These are phyloP conservation scores for Mucor racemosus DNA, from an alignment of 371 early-diverging fungal genomes.

Conservation along the genomic window DNA sequence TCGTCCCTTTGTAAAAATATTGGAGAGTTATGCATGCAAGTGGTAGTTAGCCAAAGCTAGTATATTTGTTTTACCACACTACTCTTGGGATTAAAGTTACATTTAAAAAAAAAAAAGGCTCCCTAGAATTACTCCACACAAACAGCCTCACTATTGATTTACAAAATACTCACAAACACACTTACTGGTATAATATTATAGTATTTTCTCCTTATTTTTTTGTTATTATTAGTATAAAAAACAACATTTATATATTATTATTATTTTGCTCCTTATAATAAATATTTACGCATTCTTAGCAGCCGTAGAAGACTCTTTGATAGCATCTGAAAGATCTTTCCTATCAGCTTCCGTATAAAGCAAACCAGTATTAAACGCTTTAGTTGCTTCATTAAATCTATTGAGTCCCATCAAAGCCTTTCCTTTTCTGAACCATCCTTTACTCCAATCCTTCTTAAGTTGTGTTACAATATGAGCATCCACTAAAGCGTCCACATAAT, in stretches of 20 bases:
- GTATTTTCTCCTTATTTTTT: background rate
- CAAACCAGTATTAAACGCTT: constrained; percentile 65
- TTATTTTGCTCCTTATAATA: background rate
- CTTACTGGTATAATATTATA: background rate
- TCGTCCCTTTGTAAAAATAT: background rate
- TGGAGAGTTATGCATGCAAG: background rate
- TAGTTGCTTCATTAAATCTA: constrained; percentile 64
- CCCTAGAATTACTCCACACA: background rate
- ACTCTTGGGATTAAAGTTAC: background rate
- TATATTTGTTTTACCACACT: background rate
- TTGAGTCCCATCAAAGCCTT: constrained; percentile 69
- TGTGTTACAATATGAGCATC: constrained; percentile 74
- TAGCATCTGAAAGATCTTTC: constrained; percentile 45
- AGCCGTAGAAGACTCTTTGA: constrained; percentile 23
- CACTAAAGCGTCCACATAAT: constrained; percentile 71
- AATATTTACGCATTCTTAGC: constrained; percentile 19
- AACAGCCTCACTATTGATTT: background rate
- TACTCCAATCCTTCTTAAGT: constrained; percentile 73
- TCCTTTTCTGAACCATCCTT: constrained; percentile 80
- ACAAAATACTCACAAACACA: background rate
- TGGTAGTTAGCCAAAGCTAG: background rate
- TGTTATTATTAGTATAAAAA: background rate
- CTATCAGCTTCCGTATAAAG: constrained; percentile 63
- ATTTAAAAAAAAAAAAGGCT: background rate
- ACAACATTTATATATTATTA: background rate